Percentiles rank a stretch among this genome's conserved stretches.
Evolutionary conservation across 352 stramenopile species (phyloP).

Genomic region (Globisporangium takayamanum): DNA sequence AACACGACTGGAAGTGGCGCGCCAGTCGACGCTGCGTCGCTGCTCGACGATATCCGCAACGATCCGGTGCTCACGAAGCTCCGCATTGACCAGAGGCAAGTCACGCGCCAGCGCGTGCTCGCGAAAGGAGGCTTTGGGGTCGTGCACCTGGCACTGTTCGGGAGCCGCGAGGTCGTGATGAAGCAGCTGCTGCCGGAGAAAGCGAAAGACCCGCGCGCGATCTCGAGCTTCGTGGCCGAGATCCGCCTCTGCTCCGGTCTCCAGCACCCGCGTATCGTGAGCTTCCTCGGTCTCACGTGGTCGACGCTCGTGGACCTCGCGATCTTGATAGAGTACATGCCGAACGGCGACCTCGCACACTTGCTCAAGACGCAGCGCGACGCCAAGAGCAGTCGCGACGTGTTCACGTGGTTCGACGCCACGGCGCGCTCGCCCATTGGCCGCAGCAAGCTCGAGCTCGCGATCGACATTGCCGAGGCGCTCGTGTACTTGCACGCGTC

Average conservation of each 20-base stretch:
- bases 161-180: constrained; percentile 20
- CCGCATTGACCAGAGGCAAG: constrained; percentile 42
- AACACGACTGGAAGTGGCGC: constrained; percentile 3
- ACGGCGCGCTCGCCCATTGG: background rate
- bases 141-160: constrained; percentile 35
- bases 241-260: constrained; percentile 17
- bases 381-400: constrained; percentile 12
- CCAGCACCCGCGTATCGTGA: constrained; percentile 21
- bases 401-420: constrained; percentile 24
- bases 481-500: constrained; percentile 27
- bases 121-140: constrained; percentile 53
- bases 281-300: constrained; percentile 22
- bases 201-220: constrained; percentile 18
- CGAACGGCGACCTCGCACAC: constrained; percentile 21
- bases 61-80: constrained; percentile 36
- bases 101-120: constrained; percentile 26
- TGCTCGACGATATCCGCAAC: constrained; percentile 44
- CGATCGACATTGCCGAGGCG: constrained; percentile 19
- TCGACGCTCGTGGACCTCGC: constrained; percentile 14
- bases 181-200: constrained; percentile 14
- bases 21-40: constrained; percentile 14
- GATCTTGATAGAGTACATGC: constrained; percentile 29
- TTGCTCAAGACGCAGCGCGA: constrained; percentile 13
- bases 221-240: constrained; percentile 22
- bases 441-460: constrained; percentile 13